Percentiles rank a stretch among this genome's conserved stretches.
Evolutionary conservation across 2,329 filamentous ascomycete species (phyloP).

Genomic region (Sphaerostilbella broomeana): DNA sequence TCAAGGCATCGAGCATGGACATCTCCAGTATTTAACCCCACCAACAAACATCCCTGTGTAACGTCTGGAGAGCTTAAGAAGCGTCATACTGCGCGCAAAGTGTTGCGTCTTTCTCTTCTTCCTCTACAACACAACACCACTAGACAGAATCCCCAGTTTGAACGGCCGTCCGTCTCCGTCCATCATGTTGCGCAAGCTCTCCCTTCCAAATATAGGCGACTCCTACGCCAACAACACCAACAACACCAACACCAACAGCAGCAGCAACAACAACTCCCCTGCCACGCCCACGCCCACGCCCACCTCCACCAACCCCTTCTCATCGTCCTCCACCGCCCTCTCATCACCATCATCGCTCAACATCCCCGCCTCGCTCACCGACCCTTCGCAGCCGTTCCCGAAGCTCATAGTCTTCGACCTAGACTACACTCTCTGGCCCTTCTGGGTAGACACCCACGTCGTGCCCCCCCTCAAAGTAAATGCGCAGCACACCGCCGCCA

Average conservation of each 20-base stretch:
- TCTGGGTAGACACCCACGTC: constrained; percentile 95
- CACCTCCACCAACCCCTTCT: not conserved
- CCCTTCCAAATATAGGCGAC: too few relatives aligned
- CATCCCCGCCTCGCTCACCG: constrained; percentile 38
- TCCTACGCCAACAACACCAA: constrained; percentile 16
- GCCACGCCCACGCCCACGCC: constrained; percentile 30
- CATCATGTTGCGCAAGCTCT: too few relatives aligned
- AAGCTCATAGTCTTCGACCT: constrained; percentile 87
- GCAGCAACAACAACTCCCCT: constrained; percentile 14
- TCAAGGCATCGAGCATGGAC: too few relatives aligned
- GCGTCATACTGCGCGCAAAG: too few relatives aligned
- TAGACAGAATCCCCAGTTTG: too few relatives aligned
- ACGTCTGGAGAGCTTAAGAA: too few relatives aligned
- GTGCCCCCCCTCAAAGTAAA: constrained; percentile 59
- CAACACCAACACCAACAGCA: too few relatives aligned
- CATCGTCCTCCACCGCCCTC: constrained; percentile 3
- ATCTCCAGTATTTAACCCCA: too few relatives aligned
- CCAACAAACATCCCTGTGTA: too few relatives aligned
- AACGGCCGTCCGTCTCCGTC: too few relatives aligned
- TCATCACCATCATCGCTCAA: constrained; percentile 9
- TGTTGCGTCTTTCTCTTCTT: too few relatives aligned
- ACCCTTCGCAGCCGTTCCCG: constrained; percentile 61
- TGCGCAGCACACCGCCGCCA: constrained; percentile 34
- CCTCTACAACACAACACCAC: too few relatives aligned
- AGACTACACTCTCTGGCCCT: constrained; percentile 98